Evolutionary conservation across 108 stramenopile species (phyloP), one percentile per base, ranked within the genome.

Genomic region (Fragilaria crotonensis): DNA sequence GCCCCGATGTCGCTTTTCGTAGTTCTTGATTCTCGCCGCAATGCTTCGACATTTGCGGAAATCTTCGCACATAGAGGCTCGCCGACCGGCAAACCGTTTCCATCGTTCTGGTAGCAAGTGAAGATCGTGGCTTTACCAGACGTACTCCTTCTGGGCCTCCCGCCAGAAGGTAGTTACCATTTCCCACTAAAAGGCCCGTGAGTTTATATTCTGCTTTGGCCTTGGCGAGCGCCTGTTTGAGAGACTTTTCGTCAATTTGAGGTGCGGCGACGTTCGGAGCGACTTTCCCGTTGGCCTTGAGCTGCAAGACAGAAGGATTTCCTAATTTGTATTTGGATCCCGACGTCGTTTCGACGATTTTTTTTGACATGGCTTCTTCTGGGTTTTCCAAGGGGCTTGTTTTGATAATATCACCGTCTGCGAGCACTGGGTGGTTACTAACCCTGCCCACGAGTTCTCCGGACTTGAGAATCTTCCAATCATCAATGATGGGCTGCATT

Each of bases 271-370:
- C 11, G 26, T 23, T 25, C 2, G 64, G 19, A 54, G 59, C 59
- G 5, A n/a, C 30, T 19, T 2, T 56, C 23, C 14, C 23, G 30
- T 31, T 19, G n/a, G 54, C 2, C 20, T 50, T 50, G 17, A 7
- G 7, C 28, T 26, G 54, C 3, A 19, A 19, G 2, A 31, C 20
- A 30, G 56, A 54, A 31, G 70, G 66, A 30, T 49, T 49, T 2
- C 81, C 85, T 5, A 93, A 59, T 63, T 62, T 74, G 63, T 93
- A 93, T 51, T 73, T 83, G 27, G 82, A 82, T 27, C 91, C 91
- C 30, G 80, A 78, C 22, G 53, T 54, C 0, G 91, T 93, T 19
- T 63, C 71, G 20, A 93, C 84, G 21, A 81, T 64, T 45, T 60
- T 72, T 23, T 63, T 60, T 41, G 68, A 66, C 9, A 30, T 52